Percentiles rank a stretch among this genome's conserved stretches.
Conservation (phyloP, 345 rosid genomes). For the Reutealis trisperma region DNA sequence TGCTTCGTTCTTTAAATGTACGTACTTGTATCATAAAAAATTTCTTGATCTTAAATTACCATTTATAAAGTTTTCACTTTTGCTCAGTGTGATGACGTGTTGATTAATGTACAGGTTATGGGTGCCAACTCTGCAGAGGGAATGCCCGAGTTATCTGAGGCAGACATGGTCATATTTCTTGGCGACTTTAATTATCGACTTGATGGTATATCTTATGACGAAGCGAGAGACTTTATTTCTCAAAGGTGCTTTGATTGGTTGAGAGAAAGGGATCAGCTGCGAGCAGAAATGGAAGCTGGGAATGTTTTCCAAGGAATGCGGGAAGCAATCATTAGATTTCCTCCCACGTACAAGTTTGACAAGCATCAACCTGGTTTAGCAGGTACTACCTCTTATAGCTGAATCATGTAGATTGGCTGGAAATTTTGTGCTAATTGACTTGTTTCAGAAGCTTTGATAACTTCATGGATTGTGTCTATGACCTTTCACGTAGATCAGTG, state of each 20-base stretch:
- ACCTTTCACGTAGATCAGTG: background rate
- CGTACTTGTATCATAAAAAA: slow-evolving; percentile 23
- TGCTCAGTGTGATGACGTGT: slow-evolving; percentile 8
- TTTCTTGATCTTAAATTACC: slow-evolving; percentile 22
- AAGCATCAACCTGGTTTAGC: slow-evolving; percentile 85
- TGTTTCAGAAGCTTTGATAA: background rate
- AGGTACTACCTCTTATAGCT: slow-evolving; percentile 45
- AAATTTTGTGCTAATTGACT: background rate
- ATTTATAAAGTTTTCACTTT: slow-evolving; percentile 2
- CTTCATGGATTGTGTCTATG: background rate
- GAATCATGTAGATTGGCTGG: background rate
- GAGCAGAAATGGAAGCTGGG: slow-evolving; percentile 94
- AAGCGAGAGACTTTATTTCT: slow-evolving; percentile 96
- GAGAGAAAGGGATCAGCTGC: slow-evolving; percentile 91
- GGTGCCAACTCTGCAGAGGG: slow-evolving; percentile 45
- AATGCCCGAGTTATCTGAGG: slow-evolving; percentile 83
- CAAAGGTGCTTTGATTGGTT: slow-evolving; percentile 99
- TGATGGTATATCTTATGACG: slow-evolving; percentile 93
- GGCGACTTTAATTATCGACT: slow-evolving; percentile 97
- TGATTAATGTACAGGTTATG: slow-evolving; percentile 43
- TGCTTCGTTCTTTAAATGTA: slow-evolving; percentile 62
- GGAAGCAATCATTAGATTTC: slow-evolving; percentile 85
- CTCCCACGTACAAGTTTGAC: slow-evolving; percentile 99
- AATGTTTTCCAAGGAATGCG: slow-evolving; percentile 99
- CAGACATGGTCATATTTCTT: slow-evolving; percentile 89